Evolutionary conservation across 495 filamentous ascomycete genomes (phyloP), one percentile per base, ranked within the genome.

Genomic region (Penicillium maclennaniae): DNA sequence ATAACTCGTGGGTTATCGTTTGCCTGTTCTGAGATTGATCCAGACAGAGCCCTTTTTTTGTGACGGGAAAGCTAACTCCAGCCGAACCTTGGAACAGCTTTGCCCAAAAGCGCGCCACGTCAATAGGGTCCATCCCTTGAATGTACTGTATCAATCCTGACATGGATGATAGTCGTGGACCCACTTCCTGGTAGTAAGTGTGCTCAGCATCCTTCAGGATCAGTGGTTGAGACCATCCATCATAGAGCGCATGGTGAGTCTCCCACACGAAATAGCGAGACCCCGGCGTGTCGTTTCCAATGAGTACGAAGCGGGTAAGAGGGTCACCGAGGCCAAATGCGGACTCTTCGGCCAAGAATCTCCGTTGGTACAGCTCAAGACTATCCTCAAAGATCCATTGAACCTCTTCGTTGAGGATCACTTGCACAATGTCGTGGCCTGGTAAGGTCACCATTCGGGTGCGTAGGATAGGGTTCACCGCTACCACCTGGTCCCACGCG

Each of bases 211-310:
- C 65, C 14, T 71, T 45, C 7, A 82, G 57, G 6, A 85, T 46
- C n/a, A 74, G 51, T 7, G 72, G 71, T 37, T 84, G 67, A 44
- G 78, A 77, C 60, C 83, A 75, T 15, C 77, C 81, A 58, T 87
- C 84, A 54, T 83, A 86, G 1, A 86, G 54, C 10, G 77, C 76
- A 61, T 87, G 83, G 55, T 85, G 83, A 10, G 88, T 79, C 15
- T 27, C 17, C 38, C 43, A 44, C 25, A 40, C 26, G 8, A 28
- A 28, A 28, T 28, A 28, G 26, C 26, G 26, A 28, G 26, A 8
- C 26, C 26, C 26, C 26, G 26, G 26, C 26, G 26, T 28, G 26
- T 28, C 26, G 26, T 8, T 28, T 28, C 26, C 26, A 28, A 28
- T 28, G 26, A 26, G 19, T 21, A 42, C 51, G 23, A 31, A 39